phyloP scores from a whole-genome alignment of 2,329 filamentous ascomycete species.

The Trichoderma sp. region DNA sequence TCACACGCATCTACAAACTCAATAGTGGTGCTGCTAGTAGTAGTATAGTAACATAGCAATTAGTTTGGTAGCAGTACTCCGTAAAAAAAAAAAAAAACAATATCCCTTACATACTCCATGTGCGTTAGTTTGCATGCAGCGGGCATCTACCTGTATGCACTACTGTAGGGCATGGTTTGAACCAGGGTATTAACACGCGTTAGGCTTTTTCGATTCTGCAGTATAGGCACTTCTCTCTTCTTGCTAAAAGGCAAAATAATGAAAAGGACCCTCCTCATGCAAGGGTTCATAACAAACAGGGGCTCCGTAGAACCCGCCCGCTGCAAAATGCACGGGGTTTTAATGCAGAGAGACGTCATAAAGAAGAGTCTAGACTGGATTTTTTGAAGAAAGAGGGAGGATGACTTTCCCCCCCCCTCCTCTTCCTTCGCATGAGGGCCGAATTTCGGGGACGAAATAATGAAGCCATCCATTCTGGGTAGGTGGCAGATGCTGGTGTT shows the following conservation, averaged over 20 bases:
- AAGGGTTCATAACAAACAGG: background rate
- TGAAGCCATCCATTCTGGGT: background rate
- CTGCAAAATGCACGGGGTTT: background rate
- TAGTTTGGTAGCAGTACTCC: background rate
- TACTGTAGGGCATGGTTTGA: background rate
- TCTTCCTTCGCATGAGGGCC: background rate
- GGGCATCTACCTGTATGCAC: background rate
- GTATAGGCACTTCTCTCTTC: background rate
- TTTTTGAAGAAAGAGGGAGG: background rate
- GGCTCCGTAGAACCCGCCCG: background rate
- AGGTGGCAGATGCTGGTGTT: background rate
- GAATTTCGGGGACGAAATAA: background rate
- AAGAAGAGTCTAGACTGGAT: constrained; percentile 8
- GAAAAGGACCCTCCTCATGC: background rate
- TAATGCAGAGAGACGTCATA: background rate
- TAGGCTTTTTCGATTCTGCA: background rate
- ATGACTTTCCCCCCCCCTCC: background rate
- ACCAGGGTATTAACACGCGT: background rate
- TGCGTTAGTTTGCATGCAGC: background rate
- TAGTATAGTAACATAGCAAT: background rate
- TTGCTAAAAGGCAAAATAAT: background rate
- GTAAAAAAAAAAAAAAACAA: background rate
- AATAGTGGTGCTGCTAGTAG: background rate
- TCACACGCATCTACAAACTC: background rate
- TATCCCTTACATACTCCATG: background rate